A percentile compares a stretch with the other conserved stretches of the same genome.
These are phyloP conservation scores for Rubroshorea leprosula DNA, from an alignment of 345 rosid genomes.

Conservation along the genomic window DNA sequence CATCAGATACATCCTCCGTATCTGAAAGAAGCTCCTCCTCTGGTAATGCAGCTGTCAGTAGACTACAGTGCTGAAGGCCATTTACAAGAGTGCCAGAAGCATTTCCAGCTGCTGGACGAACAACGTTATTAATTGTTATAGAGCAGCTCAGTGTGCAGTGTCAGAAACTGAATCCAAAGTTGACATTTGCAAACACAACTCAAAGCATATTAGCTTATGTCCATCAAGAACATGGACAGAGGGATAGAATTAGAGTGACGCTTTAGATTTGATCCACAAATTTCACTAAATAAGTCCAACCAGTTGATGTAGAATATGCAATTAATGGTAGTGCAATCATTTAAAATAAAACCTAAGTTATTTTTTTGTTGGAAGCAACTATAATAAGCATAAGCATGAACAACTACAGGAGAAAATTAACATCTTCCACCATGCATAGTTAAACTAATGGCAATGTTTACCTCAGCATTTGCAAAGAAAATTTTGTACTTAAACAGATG, in stretches of 20 bases:
- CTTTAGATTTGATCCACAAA: no score
- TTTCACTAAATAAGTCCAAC: neutral
- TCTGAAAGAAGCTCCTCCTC: slow-evolving; percentile 40
- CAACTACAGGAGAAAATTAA: neutral
- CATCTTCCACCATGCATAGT: neutral
- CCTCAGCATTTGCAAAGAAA: neutral
- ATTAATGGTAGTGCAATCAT: neutral
- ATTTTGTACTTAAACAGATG: neutral
- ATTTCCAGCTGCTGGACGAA: slow-evolving; percentile 98
- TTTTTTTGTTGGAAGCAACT: neutral
- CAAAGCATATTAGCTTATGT: neutral
- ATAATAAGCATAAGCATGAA: neutral
- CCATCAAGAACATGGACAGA: no score
- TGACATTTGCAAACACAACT: no score
- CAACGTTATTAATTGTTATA: slow-evolving; percentile 65
- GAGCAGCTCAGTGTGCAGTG: slow-evolving; percentile 4
- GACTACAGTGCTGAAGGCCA: slow-evolving; percentile 85
- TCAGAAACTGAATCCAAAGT: slow-evolving; percentile 1
- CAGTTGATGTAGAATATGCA: neutral
- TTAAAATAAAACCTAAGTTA: neutral
- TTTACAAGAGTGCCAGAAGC: slow-evolving; percentile 84
- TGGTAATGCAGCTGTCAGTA: slow-evolving; percentile 45
- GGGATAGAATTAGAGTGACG: neutral
- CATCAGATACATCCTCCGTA: slow-evolving; percentile 49
- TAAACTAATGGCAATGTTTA: no score